Conservation (phyloP, 371 early-diverging fungal species). For the Circinella minor region DNA sequence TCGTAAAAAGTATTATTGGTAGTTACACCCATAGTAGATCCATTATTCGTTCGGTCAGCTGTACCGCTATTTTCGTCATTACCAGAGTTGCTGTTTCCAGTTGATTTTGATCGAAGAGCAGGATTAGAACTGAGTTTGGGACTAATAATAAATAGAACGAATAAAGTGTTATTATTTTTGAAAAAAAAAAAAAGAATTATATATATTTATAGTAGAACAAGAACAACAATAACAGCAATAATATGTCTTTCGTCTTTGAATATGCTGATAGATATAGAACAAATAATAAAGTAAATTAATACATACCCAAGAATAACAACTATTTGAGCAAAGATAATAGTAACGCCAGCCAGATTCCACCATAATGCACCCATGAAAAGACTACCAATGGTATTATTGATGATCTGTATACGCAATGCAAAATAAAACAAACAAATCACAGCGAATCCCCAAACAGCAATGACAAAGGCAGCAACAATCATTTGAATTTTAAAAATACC, state of each 20-base stretch:
- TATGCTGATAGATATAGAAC: too few species aligned
- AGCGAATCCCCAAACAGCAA: constrained; percentile 29
- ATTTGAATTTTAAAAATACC: constrained; percentile 19
- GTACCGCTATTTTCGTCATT: constrained; percentile 7
- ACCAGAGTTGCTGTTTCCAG: neutral
- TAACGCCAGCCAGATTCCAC: constrained; percentile 29
- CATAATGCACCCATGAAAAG: constrained; percentile 25
- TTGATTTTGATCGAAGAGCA: constrained; percentile 9
- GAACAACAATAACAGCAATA: too few species aligned
- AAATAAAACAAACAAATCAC: constrained; percentile 30
- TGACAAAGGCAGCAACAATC: constrained; percentile 21
- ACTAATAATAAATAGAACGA: constrained; percentile 1
- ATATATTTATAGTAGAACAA: too few species aligned
- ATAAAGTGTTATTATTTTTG: neutral
- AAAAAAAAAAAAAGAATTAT: too few species aligned
- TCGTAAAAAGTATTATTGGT: neutral
- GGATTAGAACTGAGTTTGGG: constrained; percentile 21
- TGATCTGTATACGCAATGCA: constrained; percentile 27
- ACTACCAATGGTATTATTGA: constrained; percentile 26
- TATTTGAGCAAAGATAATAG: constrained; percentile 26
- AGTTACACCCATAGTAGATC: neutral
- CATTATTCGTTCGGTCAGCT: constrained; percentile 5
- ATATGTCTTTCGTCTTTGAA: too few species aligned
- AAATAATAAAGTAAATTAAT: too few species aligned
- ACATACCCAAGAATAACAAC: constrained; percentile 32